These are phyloP conservation scores for Ambispora gerdemannii DNA, from an alignment of 192 early-diverging fungal genomes.

Conservation along the genomic window DNA sequence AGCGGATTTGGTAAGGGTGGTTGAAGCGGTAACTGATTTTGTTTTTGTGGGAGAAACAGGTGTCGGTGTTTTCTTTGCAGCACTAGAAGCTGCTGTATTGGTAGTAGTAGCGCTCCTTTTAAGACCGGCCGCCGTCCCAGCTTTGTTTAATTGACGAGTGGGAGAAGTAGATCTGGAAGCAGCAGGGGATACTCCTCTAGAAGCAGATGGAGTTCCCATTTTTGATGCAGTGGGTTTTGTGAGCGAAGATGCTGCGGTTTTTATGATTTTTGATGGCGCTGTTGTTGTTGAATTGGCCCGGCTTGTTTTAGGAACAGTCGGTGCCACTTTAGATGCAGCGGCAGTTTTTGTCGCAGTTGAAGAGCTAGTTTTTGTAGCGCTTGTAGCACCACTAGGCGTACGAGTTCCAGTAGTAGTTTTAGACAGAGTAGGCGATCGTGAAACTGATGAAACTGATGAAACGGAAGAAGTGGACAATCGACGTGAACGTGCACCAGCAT, in stretches of 20 bases:
- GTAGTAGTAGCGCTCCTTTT: not conserved
- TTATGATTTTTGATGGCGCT: not conserved
- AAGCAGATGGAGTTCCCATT: not conserved
- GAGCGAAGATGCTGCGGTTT: not conserved
- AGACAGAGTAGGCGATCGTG: not conserved
- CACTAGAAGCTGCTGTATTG: not conserved
- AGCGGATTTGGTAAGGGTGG: not conserved
- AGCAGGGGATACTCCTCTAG: not conserved
- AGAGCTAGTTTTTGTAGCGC: not conserved
- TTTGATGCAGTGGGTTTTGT: not conserved
- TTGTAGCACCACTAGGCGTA: not conserved
- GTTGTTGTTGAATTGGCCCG: not conserved
- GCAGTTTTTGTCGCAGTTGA: conserved; percentile 2
- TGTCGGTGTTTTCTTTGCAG: conserved; percentile 5
- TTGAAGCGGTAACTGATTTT: not conserved
- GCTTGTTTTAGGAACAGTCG: not conserved
- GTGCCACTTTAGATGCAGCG: not conserved
- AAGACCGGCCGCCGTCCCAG: not conserved
- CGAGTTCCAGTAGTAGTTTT: conserved; percentile 1
- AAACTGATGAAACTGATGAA: not conserved
- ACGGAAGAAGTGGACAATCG: not conserved
- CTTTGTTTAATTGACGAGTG: not conserved
- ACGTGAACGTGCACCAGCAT: conserved; percentile 14
- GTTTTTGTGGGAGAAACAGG: not conserved
- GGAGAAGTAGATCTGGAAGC: not conserved